phyloP scores from a whole-genome alignment of 2,329 filamentous ascomycete genomes.

The Myriosclerotinia curreyana region DNA sequence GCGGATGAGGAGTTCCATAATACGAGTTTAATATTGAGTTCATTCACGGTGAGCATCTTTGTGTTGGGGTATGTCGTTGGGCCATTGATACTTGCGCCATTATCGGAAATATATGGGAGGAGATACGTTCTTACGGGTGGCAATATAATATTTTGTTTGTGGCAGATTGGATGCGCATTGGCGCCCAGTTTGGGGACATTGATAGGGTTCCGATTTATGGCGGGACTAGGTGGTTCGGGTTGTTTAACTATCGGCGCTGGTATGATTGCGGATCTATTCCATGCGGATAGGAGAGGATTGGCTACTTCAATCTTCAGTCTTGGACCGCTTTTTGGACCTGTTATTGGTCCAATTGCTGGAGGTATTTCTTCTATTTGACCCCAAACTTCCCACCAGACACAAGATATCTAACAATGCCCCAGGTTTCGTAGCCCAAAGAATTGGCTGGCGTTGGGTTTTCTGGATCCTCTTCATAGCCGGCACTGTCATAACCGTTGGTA shows the following conservation, averaged over 20 bases:
- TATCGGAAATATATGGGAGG: slow-evolving; percentile 59
- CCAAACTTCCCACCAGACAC: not conserved
- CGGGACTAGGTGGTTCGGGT: slow-evolving; percentile 55
- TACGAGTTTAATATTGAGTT: slow-evolving; percentile 46
- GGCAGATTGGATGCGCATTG: slow-evolving; percentile 54
- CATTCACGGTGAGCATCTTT: slow-evolving; percentile 53
- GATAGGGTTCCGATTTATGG: slow-evolving; percentile 58
- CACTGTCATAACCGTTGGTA: slow-evolving; percentile 40
- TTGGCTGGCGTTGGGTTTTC: slow-evolving; percentile 40
- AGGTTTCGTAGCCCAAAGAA: slow-evolving; percentile 39
- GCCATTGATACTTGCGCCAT: slow-evolving; percentile 42
- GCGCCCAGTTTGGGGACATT: slow-evolving; percentile 48
- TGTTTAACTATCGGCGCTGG: slow-evolving; percentile 35
- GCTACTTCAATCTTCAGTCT: slow-evolving; percentile 29
- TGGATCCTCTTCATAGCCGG: slow-evolving; percentile 24
- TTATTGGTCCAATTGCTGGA: slow-evolving; percentile 38
- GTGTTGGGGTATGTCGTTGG: slow-evolving; percentile 32
- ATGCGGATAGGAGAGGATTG: slow-evolving; percentile 26
- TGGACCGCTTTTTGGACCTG: slow-evolving; percentile 39
- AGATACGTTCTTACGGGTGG: slow-evolving; percentile 42
- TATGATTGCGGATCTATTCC: slow-evolving; percentile 30
- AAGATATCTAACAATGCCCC: not conserved
- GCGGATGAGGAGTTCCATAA: slow-evolving; percentile 59
- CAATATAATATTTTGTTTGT: slow-evolving; percentile 51
- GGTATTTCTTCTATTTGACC: slow-evolving; percentile 22